phyloP scores from a whole-genome alignment of 2,329 filamentous ascomycete genomes.

The Chlorencoelia australis region DNA sequence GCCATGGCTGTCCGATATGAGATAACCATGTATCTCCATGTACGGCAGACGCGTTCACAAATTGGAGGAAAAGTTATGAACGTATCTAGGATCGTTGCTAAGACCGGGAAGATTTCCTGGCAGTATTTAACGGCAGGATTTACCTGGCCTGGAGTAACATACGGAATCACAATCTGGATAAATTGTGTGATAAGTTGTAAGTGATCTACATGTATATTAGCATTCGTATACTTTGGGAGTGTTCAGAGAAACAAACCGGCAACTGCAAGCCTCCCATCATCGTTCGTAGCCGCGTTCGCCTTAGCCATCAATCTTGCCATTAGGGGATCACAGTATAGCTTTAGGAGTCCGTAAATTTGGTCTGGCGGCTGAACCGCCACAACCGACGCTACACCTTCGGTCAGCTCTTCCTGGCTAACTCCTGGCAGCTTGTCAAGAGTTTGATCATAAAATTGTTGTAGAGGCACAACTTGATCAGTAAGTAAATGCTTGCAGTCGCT shows the following conservation, averaged over 20 bases:
- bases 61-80: constrained; percentile 83
- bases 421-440: constrained; percentile 79
- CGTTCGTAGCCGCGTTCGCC: constrained; percentile 74
- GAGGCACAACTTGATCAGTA: constrained; percentile 69
- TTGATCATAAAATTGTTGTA: constrained; percentile 87
- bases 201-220: constrained; percentile 48
- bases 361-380: constrained; percentile 74
- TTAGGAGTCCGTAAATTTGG: constrained; percentile 75
- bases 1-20: constrained; percentile 86
- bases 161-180: constrained; percentile 66
- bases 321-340: constrained; percentile 87
- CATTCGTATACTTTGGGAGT: constrained; percentile 1
- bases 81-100: constrained; percentile 77
- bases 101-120: constrained; percentile 81
- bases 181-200: constrained; percentile 89
- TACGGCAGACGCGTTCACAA: constrained; percentile 85
- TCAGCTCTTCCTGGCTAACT: constrained; percentile 88
- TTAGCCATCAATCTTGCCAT: constrained; percentile 76
- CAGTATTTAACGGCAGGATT: constrained; percentile 96
- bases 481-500: constrained; percentile 86
- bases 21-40: constrained; percentile 94
- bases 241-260: constrained; percentile 49
- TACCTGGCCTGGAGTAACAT: constrained; percentile 58
- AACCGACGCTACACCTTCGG: constrained; percentile 87
- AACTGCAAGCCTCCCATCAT: constrained; percentile 74